Base-by-base conservation (phyloP, 164 flowering plant species). In the Stephania japonica region DNA sequence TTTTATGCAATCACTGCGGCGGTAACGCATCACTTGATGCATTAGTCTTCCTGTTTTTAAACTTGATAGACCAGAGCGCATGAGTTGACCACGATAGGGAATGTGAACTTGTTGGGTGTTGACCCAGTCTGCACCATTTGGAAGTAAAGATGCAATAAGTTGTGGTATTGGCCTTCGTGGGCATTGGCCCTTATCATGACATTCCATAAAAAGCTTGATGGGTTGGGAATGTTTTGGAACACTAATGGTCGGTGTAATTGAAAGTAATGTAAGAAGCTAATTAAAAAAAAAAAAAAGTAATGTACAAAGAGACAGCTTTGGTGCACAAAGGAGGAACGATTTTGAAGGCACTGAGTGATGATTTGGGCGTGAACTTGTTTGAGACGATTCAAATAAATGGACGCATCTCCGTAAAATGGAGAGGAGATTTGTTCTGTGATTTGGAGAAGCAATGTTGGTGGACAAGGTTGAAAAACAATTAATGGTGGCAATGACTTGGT, bases 71-170 rank as follows among this genome's bases (percentile, higher is more conserved):
- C 79, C 80, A 19, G 80, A 19, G 80, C 83, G 65, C 85, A 83
- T 24, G 83, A 80, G 56, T 83, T 83, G 10, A 83, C 75, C 6
- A 75, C 85, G 24, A 80, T 80, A 26, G 85, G 85, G 69, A 83
- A 83, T 23, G 85, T 71, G 43, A 68, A 83, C 41, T 83, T 80
- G 56, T 78, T 81, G 42, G 85, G 83, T 56, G 8, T 43, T 16
- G 71, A n/a, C 23, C 81, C 74, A 5, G 70, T 56, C 27, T 65
- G 62, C 32, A 76, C 43, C 85, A 83, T 83, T 26, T 72, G 42
- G 12, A 38, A 44, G 61, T 78, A 80, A 3, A 78, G 66, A 19
- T 62, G 70, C 74, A 80, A 70, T 43, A 83, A 74, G 7, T 24
- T 42, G 27, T 23, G 25, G 71, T 74, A 78, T 50, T 21, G 56